Base-by-base conservation (phyloP, 2,329 filamentous ascomycete species). In the Colletotrichum trifolii region DNA sequence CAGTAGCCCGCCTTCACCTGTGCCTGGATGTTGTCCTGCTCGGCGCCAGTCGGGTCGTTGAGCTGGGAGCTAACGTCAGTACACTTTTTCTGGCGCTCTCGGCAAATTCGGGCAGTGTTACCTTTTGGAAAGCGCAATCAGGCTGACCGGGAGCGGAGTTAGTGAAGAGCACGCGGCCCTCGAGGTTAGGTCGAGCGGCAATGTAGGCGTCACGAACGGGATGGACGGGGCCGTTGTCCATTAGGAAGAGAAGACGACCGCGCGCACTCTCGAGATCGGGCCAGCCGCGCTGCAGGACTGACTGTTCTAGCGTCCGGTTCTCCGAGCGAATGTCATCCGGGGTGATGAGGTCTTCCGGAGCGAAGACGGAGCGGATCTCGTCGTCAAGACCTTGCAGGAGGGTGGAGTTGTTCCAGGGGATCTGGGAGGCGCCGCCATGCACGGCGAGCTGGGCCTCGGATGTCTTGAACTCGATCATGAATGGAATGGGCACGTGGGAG, bases 401-500 rank as follows among this genome's bases (percentile, higher is more conserved):
- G 4, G 71, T 74, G 0, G 73, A 67, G 15, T 82, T 71, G 25
- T 79, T 79, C 82, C 82, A 84, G 39, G 76, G 75, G 25, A 79
- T 77, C 2, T 77, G 73, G 61, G 76, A 72, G 6, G 78, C 75
- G 11, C 78, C 76, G 39, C 78, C 72, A 4, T 67, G 54, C n/a
- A 60, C 54, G 6, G 62, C 68, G 25, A 68, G 53, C n/a, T 67
- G 52, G 2, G 56, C 40, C 15, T 75, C 70, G 6, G 73, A 68
- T 7, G 75, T 78, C 71, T 84, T 84, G 66, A 84, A 79, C 67
- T 85, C 82, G 5, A 84, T 75, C 72, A 84, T 81, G 69, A 85
- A 77, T 12, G 79, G 74, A 64, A 85, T 77, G 3, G 83, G 83
- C 2, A 84, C 75, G 60, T 83, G 80, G 15, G 71, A 67, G 0